Evolutionary conservation across 1,284 basidiomycete genomes (phyloP), one percentile per base, ranked within the genome.

Genomic region (Meripilus lineatus): DNA sequence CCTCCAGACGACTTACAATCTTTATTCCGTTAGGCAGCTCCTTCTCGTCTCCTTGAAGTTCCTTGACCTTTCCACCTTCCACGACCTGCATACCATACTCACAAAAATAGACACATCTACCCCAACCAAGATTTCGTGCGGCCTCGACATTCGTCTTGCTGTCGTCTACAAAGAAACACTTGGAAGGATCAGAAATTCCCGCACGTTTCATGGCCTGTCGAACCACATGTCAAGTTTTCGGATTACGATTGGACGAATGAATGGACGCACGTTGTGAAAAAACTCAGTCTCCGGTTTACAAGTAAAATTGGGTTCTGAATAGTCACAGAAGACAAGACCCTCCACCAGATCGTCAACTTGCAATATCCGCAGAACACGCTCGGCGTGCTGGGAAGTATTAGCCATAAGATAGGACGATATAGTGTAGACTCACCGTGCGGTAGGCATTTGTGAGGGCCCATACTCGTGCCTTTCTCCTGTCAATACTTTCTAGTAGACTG

Each of bases 361-460:
- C 30, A 94, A 70, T 25, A 93, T 87, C 8, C 71, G 69, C 38
- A 94, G 72, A 1, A 93, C 90, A 22, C 92, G 77, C 51, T 77
- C 68, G 4, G 92, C 91, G 60, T 93, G 90, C 84, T 92, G 48
- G 7, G 25, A 15, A 18, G 26, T 30, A n/a, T 11, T 10, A 10
- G 20, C 23, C 22, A 26, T 10, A 26, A 33, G 26, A 14, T 45
- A 46, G 39, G 35, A 39, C 32, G 41, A 32, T 33, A 17, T n/a
- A 32, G 33, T 11, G 5, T 22, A 11, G 3, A 60, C 78, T 42
- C 56, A 89, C 88, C n/a, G 75, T 69, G 43, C 72, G 70, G 58
- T 89, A 89, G 5, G 88, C 88, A 57, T 90, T 92, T 2, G 89
- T 92, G 26, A 92, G 65, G 6, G 75, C 86, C 87, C 87, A 90